A percentile compares a stretch with the other conserved stretches of the same genome.
phyloP scores from a whole-genome alignment of 139 green algal genomes.

The Coelastrella sp. region DNA sequence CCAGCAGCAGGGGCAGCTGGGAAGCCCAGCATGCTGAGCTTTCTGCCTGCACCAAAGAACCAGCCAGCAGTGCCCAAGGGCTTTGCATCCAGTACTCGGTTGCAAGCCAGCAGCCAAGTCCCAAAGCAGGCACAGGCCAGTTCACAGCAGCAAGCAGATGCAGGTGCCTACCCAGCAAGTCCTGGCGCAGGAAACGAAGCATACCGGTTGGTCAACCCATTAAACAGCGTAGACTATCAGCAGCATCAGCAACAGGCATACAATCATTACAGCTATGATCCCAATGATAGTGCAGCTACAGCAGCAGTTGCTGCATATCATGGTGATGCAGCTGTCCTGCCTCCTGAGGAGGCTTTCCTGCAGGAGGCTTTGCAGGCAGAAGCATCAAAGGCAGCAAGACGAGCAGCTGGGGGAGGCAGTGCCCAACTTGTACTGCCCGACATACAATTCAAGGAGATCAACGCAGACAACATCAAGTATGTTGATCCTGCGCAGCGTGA shows the following conservation, averaged over 20 bases:
- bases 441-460: slow-evolving; percentile 76
- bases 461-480: slow-evolving; percentile 61
- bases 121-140: slow-evolving; percentile 1
- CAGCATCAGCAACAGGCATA: slow-evolving; percentile 13
- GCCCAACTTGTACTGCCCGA: slow-evolving; percentile 3
- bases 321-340: slow-evolving; percentile 14
- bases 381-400: slow-evolving; percentile 51
- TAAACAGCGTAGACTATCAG: not conserved
- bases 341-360: slow-evolving; percentile 53
- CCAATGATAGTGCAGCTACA: not conserved
- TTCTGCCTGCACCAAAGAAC: slow-evolving; percentile 76
- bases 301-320: not conserved
- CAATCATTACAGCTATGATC: slow-evolving; percentile 5
- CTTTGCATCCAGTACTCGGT: not conserved
- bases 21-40: slow-evolving; percentile 60
- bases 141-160: slow-evolving; percentile 11
- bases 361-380: slow-evolving; percentile 65
- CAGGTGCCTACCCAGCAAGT: not conserved
- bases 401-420: slow-evolving; percentile 23
- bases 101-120: not conserved
- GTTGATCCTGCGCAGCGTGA: slow-evolving; percentile 61
- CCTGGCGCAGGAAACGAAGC: not conserved
- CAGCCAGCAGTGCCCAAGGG: not conserved
- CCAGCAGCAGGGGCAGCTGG: slow-evolving; percentile 1
- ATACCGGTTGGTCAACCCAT: not conserved